These are phyloP conservation scores for Leptographium galeiforme DNA, from an alignment of 2,329 filamentous ascomycete genomes.

Conservation along the genomic window DNA sequence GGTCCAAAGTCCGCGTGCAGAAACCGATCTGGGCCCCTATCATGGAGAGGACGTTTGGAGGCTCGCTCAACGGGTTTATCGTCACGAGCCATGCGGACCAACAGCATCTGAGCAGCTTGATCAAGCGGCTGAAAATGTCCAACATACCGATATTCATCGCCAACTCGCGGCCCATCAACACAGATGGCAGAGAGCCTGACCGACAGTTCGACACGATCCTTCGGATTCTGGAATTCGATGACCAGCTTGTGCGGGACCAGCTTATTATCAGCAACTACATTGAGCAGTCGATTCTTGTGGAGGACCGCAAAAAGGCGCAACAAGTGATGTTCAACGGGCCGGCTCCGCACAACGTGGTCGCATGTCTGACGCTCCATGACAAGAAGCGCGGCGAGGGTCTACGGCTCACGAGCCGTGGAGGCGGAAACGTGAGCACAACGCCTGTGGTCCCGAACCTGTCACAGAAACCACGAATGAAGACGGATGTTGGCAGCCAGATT, in stretches of 20 bases:
- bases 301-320: constrained; percentile 52
- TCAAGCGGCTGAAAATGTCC: constrained; percentile 40
- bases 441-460: constrained; percentile 31
- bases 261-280: constrained; percentile 72
- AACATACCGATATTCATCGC: constrained; percentile 51
- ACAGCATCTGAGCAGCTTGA: constrained; percentile 49
- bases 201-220: constrained; percentile 61
- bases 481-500: constrained; percentile 58
- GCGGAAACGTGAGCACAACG: constrained; percentile 20
- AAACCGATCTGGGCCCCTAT: constrained; percentile 75
- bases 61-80: constrained; percentile 60
- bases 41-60: constrained; percentile 65
- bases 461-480: constrained; percentile 60
- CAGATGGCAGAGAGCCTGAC: constrained; percentile 60
- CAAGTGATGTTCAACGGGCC: constrained; percentile 51
- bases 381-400: constrained; percentile 44
- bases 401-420: constrained; percentile 34
- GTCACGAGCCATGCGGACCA: constrained; percentile 69
- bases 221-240: constrained; percentile 68
- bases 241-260: constrained; percentile 63
- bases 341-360: constrained; percentile 55
- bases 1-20: constrained; percentile 59
- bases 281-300: constrained; percentile 72
- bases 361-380: constrained; percentile 58
- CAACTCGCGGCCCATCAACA: constrained; percentile 40